Base-by-base conservation (phyloP, 106 monocot species). In the Dendrobium officinale region DNA sequence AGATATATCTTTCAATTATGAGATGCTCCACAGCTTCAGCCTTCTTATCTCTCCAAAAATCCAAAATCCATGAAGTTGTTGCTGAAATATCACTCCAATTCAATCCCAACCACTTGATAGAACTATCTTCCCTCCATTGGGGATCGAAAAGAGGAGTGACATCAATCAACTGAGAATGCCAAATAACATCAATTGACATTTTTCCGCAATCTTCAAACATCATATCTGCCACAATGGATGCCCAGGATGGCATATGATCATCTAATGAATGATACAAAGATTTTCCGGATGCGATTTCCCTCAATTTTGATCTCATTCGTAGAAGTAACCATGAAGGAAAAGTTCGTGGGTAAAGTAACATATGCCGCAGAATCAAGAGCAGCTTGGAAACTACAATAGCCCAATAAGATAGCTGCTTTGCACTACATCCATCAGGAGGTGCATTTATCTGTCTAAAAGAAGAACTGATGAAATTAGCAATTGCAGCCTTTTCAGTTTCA, bases 301-400 rank as follows among this genome's bases (percentile, higher is more conserved):
- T 89, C 90, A 99, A 29, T 80, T 81, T 93, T 24, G 87, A 90
- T 87, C 87, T 95, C 80, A 95, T 89, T 56, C 85, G 77, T 59
- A 83, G 59, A 87, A 90, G 85, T 78, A 99, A 84, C 99, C 99
- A 99, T 55, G 87, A 81, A 61, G 99, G 99, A 59, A 88, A 93
- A 78, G 79, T 73, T 55, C 79, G 64, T 77, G 93, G 92, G 75
- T 95, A 87, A 29, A 90, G 67, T 77, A 95, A 77, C 81, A 95
- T 85, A 80, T 99, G 95, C 47, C 91, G 89, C 43, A 99, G 64
- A 77, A 95, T 76, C 81, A 99, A 85, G 61, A 99, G 37, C 2
- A 99, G 26, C 78, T 93, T 84, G 77, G 95, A 99, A 80, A 95
- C 89, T 74, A 87, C 55, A 40, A 99, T 78, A 26, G 83, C 93